Conservation (phyloP, 495 filamentous ascomycete genomes). For the Annulohypoxylon bovei region DNA sequence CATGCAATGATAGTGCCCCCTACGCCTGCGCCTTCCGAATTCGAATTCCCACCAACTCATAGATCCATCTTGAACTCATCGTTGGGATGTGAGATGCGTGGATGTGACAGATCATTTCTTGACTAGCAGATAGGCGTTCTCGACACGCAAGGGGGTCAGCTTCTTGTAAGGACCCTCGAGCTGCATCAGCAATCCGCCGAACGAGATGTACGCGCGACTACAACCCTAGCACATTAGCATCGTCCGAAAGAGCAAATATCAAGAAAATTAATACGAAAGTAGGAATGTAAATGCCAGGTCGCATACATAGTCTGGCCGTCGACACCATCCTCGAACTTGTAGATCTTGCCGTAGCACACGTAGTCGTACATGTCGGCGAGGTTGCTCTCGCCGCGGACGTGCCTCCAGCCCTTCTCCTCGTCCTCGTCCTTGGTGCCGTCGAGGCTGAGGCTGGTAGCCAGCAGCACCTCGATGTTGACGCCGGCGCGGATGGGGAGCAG, state of each 20-base stretch:
- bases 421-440: conserved; percentile 78
- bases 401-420: conserved; percentile 77
- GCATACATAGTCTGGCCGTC: conserved; percentile 85
- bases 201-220: conserved; percentile 92
- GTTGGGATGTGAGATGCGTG: background rate
- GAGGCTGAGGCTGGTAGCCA: conserved; percentile 84
- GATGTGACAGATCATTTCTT: conserved; percentile 73
- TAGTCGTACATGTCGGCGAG: conserved; percentile 96
- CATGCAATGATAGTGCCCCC: conserved; percentile 10
- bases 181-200: conserved; percentile 88
- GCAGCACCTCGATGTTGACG: conserved; percentile 78
- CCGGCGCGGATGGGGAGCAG: conserved; percentile 79
- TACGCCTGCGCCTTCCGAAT: conserved; percentile 4
- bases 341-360: conserved; percentile 97
- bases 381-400: conserved; percentile 75
- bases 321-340: conserved; percentile 90
- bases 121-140: conserved; percentile 90
- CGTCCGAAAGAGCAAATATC: background rate
- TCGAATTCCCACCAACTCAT: conserved; percentile 22
- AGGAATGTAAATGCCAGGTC: conserved; percentile 22
- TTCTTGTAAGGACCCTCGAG: conserved; percentile 96
- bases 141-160: conserved; percentile 86
- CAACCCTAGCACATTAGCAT: conserved; percentile 37
- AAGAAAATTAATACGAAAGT: background rate
- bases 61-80: conserved; percentile 17